A percentile compares a stretch with the other conserved stretches of the same genome.
phyloP scores from a whole-genome alignment of 306 rosid species.

The Dicorynia guianensis region DNA sequence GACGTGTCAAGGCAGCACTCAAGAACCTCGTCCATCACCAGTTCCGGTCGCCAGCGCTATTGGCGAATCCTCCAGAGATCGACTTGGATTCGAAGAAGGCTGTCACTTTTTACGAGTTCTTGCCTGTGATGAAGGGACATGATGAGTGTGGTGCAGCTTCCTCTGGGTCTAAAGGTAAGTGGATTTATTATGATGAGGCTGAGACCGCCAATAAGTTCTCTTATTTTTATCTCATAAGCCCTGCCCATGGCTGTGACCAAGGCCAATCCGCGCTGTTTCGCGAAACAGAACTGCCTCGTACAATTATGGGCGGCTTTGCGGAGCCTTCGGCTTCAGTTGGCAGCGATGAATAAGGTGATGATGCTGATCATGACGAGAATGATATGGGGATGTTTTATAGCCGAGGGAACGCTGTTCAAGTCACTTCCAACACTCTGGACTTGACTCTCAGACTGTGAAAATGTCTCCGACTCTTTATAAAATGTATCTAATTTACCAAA shows the following conservation, averaged over 20 bases:
- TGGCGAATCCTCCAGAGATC: not conserved
- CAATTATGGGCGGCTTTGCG: not conserved
- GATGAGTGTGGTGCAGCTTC: not conserved
- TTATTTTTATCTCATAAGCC: too few species aligned
- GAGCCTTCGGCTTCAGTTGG: not conserved
- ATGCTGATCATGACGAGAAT: not conserved
- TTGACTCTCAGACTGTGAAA: constrained; percentile 35
- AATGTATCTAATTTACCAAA: too few species aligned
- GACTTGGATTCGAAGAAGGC: not conserved
- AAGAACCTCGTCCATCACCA: not conserved
- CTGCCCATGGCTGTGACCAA: not conserved
- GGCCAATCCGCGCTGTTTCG: not conserved
- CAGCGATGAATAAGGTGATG: not conserved
- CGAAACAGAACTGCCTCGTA: not conserved
- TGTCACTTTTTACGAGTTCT: not conserved
- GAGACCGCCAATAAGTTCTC: too few species aligned
- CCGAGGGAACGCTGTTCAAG: not conserved
- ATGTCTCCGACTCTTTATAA: not conserved
- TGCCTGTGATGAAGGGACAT: not conserved
- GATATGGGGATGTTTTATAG: not conserved
- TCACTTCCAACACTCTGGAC: constrained; percentile 16
- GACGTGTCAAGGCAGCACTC: not conserved
- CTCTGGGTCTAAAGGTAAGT: not conserved
- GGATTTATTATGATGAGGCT: not conserved
- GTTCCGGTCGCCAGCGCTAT: not conserved